Evolutionary conservation across 1,139 yeast genomes (phyloP).

Genomic region (Arxiozyma heterogenica): DNA sequence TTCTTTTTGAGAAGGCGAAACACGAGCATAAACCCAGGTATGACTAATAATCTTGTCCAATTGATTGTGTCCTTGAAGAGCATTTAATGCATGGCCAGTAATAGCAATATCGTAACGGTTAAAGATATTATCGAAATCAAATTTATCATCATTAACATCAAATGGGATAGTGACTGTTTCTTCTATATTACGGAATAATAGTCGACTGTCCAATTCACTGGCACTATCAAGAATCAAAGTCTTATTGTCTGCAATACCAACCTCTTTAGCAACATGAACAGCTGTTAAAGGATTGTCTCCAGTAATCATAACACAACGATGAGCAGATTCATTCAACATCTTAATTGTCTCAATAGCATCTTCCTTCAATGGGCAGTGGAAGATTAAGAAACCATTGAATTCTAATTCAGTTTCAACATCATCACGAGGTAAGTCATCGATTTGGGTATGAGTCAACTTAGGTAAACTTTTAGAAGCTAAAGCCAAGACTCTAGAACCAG

Average conservation of each 20-base stretch:
- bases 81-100: slow-evolving; percentile 82
- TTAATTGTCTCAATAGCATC: slow-evolving; percentile 87
- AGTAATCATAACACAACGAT: slow-evolving; percentile 94
- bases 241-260: slow-evolving; percentile 72
- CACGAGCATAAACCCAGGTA: slow-evolving; percentile 97
- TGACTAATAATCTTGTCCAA: slow-evolving; percentile 67
- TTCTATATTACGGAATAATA: slow-evolving; percentile 79
- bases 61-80: slow-evolving; percentile 55
- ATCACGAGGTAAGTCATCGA: slow-evolving; percentile 57
- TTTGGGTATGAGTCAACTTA: slow-evolving; percentile 41
- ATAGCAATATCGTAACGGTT: slow-evolving; percentile 76
- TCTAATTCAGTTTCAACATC: slow-evolving; percentile 62
- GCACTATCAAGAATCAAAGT: slow-evolving; percentile 83
- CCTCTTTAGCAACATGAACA: slow-evolving; percentile 94
- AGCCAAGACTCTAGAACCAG: slow-evolving; percentile 95
- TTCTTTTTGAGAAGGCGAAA: slow-evolving; percentile 93
- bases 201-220: slow-evolving; percentile 50
- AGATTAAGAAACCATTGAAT: slow-evolving; percentile 90
- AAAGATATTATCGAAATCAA: slow-evolving; percentile 49
- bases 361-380: slow-evolving; percentile 91
- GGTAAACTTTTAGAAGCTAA: slow-evolving; percentile 75
- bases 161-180: slow-evolving; percentile 69
- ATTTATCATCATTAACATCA: slow-evolving; percentile 43
- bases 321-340: slow-evolving; percentile 92
- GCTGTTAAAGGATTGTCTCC: slow-evolving; percentile 99